phyloP scores from a whole-genome alignment of 2,329 filamentous ascomycete genomes.

The Nemania sp. region DNA sequence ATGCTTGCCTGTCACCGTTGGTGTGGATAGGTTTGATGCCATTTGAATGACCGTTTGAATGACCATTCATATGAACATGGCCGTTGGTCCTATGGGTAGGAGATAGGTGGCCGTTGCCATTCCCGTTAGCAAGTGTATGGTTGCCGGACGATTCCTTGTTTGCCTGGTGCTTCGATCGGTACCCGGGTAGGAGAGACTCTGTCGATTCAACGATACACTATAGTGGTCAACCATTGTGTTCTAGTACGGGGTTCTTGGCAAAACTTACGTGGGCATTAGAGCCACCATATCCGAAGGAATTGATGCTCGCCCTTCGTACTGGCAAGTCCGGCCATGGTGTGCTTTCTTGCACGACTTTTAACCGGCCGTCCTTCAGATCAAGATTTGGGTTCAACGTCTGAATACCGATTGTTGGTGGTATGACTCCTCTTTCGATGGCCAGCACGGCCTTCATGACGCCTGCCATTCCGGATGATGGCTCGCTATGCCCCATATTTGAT shows the following conservation, averaged over 20 bases:
- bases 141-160: background rate
- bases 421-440: constrained; percentile 20
- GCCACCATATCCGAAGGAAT: constrained; percentile 28
- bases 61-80: no score
- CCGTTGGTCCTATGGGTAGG: no score
- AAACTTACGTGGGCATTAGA: constrained; percentile 22
- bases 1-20: no score
- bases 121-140: background rate
- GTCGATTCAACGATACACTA: background rate
- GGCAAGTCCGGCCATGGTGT: constrained; percentile 8
- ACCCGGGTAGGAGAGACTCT: background rate
- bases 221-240: background rate
- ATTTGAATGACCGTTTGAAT: no score
- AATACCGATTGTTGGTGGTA: constrained; percentile 22
- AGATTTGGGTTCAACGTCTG: constrained; percentile 22
- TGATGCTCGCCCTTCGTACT: constrained; percentile 18
- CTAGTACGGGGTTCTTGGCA: background rate
- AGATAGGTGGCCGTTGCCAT: background rate
- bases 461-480: constrained; percentile 21
- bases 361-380: constrained; percentile 2
- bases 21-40: no score
- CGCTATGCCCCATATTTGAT: constrained; percentile 20
- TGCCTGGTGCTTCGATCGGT: background rate
- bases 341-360: constrained; percentile 9
- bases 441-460: constrained; percentile 22